Conservation (phyloP, 352 stramenopile species). For the Globisporangium camurandrum region DNA sequence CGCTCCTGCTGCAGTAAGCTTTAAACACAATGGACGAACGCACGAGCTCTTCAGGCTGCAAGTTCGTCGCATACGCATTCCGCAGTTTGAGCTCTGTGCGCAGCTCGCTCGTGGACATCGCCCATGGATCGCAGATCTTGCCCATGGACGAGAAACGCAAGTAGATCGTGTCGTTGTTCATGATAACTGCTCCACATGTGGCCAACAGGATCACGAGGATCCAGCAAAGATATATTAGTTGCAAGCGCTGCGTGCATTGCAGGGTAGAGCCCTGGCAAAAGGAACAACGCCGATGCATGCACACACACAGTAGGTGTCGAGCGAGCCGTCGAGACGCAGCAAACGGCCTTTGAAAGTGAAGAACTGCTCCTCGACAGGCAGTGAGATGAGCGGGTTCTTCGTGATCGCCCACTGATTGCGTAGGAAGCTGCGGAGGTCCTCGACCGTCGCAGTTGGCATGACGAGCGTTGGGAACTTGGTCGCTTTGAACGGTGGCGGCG, state of each 20-base stretch:
- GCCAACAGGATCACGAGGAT: too few species aligned
- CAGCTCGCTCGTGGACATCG: constrained; percentile 73
- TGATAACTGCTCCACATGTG: constrained; percentile 32
- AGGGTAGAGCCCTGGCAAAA: too few species aligned
- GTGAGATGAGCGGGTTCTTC: constrained; percentile 36
- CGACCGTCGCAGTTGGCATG: constrained; percentile 24
- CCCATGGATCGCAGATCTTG: constrained; percentile 60
- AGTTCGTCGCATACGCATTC: constrained; percentile 51
- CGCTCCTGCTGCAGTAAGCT: too few species aligned
- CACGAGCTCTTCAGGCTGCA: constrained; percentile 63
- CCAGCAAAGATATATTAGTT: too few species aligned
- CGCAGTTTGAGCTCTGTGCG: constrained; percentile 43
- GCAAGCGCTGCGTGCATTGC: too few species aligned
- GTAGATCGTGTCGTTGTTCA: constrained; percentile 66
- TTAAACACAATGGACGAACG: constrained; percentile 1
- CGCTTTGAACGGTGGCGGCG: background rate
- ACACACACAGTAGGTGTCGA: constrained; percentile 59
- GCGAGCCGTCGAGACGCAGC: constrained; percentile 44
- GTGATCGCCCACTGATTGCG: constrained; percentile 54
- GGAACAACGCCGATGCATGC: too few species aligned
- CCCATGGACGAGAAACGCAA: constrained; percentile 56
- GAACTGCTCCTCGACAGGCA: constrained; percentile 46
- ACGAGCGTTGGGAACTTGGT: constrained; percentile 43
- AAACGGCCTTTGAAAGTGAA: constrained; percentile 70
- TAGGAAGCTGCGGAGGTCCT: constrained; percentile 48